Evolutionary conservation across 2,329 filamentous ascomycete genomes (phyloP).

Genomic region (Fusarium decemcellulare): DNA sequence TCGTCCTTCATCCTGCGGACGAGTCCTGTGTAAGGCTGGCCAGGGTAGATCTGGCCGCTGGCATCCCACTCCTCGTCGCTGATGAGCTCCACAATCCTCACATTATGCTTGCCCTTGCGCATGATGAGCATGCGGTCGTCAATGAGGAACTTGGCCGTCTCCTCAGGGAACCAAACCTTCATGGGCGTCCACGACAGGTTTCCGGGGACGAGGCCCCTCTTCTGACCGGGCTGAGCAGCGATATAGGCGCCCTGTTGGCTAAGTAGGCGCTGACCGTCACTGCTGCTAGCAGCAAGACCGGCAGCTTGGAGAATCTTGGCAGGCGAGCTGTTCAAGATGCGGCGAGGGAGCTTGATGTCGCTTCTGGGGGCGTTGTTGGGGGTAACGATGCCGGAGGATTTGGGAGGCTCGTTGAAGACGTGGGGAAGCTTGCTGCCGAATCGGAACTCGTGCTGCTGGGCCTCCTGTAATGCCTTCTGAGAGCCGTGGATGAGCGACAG

Average conservation of each 20-base stretch:
- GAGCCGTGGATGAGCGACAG: conserved; percentile 83
- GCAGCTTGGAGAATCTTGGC: conserved; percentile 71
- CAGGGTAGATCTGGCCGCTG: conserved; percentile 66
- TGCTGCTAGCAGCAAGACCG: conserved; percentile 69
- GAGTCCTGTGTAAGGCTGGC: conserved; percentile 65
- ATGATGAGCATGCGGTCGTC: conserved; percentile 71
- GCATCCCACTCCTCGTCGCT: conserved; percentile 67
- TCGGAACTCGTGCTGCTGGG: conserved; percentile 65
- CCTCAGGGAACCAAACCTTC: conserved; percentile 69
- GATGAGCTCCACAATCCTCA: conserved; percentile 73
- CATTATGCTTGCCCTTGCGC: conserved; percentile 74
- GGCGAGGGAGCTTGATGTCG: conserved; percentile 72
- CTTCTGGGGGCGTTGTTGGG: conserved; percentile 64
- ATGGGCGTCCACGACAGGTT: conserved; percentile 74
- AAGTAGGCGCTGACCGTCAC: conserved; percentile 72
- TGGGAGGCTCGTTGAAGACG: conserved; percentile 49
- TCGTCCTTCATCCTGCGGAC: conserved; percentile 60
- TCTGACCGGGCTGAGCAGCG: conserved; percentile 64
- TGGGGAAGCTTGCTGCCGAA: conserved; percentile 57
- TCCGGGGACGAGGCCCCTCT: conserved; percentile 60
- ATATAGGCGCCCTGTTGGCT: conserved; percentile 71
- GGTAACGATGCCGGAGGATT: conserved; percentile 52
- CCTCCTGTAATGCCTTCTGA: conserved; percentile 73
- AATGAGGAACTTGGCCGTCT: conserved; percentile 73
- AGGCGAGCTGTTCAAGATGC: conserved; percentile 70